Percentiles rank a stretch among this genome's conserved stretches.
These are phyloP conservation scores for Pseudoturritis turrita DNA, from an alignment of 345 rosid genomes.

Conservation along the genomic window DNA sequence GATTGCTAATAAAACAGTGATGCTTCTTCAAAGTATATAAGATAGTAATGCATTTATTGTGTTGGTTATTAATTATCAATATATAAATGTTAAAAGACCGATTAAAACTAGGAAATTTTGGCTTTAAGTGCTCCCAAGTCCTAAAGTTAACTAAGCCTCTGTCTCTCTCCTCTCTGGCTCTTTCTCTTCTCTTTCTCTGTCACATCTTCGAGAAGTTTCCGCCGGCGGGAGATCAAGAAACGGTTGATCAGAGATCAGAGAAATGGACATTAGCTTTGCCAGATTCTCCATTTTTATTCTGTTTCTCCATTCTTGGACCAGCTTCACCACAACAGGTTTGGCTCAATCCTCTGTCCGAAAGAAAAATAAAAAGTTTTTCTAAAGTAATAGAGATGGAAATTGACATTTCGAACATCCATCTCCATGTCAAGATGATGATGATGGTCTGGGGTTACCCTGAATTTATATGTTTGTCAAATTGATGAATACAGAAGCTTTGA, in stretches of 20 bases:
- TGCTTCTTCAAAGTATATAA: too few species aligned
- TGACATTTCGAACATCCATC: not conserved
- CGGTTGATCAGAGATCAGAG: not conserved
- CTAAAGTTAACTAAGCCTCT: conserved; percentile 9
- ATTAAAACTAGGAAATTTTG: conserved; percentile 10
- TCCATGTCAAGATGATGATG: not conserved
- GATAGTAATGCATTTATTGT: not conserved
- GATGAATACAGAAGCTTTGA: not conserved
- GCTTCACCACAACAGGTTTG: conserved; percentile 54
- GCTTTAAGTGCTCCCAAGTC: conserved; percentile 21
- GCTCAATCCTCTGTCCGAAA: not conserved
- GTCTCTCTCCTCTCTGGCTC: conserved; percentile 15
- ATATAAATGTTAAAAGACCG: conserved; percentile 7
- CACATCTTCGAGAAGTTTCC: conserved; percentile 17
- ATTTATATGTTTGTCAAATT: not conserved
- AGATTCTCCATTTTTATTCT: conserved; percentile 33
- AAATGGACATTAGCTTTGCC: conserved; percentile 37
- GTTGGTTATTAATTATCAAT: not conserved
- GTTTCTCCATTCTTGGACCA: conserved; percentile 36
- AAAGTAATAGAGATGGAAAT: not conserved
- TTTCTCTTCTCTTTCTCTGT: not conserved
- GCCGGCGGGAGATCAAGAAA: conserved; percentile 19
- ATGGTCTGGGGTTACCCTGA: not conserved
- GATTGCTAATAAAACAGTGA: too few species aligned
- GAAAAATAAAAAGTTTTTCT: not conserved